Evolutionary conservation across 2,329 filamentous ascomycete species (phyloP).

Genomic region (Calonectria honghensis): DNA sequence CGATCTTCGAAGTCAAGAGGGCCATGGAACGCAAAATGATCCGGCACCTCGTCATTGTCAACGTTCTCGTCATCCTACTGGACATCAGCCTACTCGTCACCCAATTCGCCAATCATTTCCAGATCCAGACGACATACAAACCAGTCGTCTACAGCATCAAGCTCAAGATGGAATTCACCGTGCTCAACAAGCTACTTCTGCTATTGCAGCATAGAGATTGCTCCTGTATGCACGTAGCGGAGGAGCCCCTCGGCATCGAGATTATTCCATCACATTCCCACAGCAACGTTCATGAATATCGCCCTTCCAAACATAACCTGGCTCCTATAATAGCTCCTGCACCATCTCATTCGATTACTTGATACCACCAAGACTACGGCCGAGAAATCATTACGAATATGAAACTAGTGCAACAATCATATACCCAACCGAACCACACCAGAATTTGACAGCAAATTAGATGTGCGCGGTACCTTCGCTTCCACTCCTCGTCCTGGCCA

Average conservation of each 20-base stretch:
- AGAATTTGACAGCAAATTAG: background rate
- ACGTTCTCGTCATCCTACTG: conserved; percentile 63
- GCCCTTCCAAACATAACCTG: background rate
- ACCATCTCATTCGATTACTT: background rate
- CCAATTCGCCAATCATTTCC: conserved; percentile 62
- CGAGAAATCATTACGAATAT: background rate
- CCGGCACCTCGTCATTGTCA: conserved; percentile 64
- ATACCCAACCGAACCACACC: background rate
- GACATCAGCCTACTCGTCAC: conserved; percentile 58
- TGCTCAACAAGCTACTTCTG: conserved; percentile 54
- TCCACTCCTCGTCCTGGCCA: background rate
- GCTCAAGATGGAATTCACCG: conserved; percentile 61
- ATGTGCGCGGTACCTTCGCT: background rate
- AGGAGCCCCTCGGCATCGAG: background rate
- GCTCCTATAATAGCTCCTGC: background rate
- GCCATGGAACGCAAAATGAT: conserved; percentile 45
- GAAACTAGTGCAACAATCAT: background rate
- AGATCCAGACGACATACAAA: conserved; percentile 50
- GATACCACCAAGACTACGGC: background rate
- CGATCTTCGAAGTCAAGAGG: conserved; percentile 58
- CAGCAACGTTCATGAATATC: conserved; percentile 9
- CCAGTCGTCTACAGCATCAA: conserved; percentile 59
- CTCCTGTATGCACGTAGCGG: background rate
- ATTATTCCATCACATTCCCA: background rate
- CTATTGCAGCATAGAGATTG: conserved; percentile 17